Conservation (phyloP, 495 filamentous ascomycete genomes). For the Aspergillus hancockii region DNA sequence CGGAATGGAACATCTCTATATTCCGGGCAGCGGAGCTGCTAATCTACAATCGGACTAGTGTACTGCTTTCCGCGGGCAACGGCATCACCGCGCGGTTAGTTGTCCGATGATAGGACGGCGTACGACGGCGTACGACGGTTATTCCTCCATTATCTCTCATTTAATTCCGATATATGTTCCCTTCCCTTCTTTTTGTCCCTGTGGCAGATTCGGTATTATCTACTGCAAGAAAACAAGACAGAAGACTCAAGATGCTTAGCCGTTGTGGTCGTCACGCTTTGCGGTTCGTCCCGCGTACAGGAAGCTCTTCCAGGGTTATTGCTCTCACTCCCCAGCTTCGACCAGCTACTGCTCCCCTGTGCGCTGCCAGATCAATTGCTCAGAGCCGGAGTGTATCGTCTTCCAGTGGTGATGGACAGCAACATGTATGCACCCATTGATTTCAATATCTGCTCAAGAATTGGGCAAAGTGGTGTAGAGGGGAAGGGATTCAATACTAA, state of each 20-base stretch:
- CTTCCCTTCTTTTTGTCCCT: not conserved
- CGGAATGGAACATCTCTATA: slow-evolving; percentile 21
- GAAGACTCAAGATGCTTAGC: slow-evolving; percentile 37
- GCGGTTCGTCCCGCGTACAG: slow-evolving; percentile 38
- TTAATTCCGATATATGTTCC: slow-evolving; percentile 8
- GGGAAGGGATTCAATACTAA: slow-evolving; percentile 6
- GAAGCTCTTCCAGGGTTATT: slow-evolving; percentile 25
- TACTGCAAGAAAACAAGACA: slow-evolving; percentile 2
- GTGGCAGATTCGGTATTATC: slow-evolving; percentile 8
- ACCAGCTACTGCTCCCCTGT: slow-evolving; percentile 20
- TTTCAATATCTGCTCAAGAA: not conserved
- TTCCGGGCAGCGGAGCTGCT: slow-evolving; percentile 30
- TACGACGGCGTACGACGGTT: slow-evolving; percentile 25
- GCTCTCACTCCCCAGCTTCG: slow-evolving; percentile 16
- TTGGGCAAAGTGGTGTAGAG: not conserved
- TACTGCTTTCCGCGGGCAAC: slow-evolving; percentile 49
- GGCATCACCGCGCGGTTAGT: slow-evolving; percentile 19
- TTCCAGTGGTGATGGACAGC: slow-evolving; percentile 42
- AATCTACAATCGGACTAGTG: slow-evolving; percentile 29
- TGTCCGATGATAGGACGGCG: slow-evolving; percentile 24
- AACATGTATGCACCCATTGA: slow-evolving; percentile 34
- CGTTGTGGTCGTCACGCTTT: slow-evolving; percentile 45
- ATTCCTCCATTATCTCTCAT: slow-evolving; percentile 10
- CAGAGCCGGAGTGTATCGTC: slow-evolving; percentile 44
- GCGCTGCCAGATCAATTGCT: slow-evolving; percentile 20